Evolutionary conservation across 352 stramenopile genomes (phyloP).

Genomic region (Bremia lactucae): DNA sequence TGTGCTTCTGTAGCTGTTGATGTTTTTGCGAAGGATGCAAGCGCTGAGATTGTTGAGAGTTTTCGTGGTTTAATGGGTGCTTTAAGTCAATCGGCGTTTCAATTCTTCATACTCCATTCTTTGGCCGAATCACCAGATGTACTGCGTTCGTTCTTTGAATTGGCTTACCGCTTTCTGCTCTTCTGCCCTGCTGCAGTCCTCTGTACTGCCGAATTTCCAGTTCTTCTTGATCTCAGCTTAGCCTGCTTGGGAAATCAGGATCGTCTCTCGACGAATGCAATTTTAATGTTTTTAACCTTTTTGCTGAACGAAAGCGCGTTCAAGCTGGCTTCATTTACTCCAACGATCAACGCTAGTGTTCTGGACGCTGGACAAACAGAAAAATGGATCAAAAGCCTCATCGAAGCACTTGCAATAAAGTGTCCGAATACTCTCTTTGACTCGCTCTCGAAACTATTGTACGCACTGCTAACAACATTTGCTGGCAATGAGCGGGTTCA

Average conservation of each 20-base stretch:
- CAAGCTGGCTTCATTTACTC: constrained; percentile 31
- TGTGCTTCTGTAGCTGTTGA: constrained; percentile 54
- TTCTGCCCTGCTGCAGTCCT: constrained; percentile 61
- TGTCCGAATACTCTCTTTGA: constrained; percentile 52
- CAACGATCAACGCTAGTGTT: constrained; percentile 35
- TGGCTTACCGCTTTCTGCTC: constrained; percentile 57
- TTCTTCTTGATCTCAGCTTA: constrained; percentile 48
- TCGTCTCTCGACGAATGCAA: constrained; percentile 47
- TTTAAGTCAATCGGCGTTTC: constrained; percentile 50
- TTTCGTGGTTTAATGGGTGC: constrained; percentile 47
- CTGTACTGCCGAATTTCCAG: constrained; percentile 37
- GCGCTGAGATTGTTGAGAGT: constrained; percentile 32
- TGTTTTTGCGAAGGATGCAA: constrained; percentile 45
- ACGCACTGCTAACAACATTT: constrained; percentile 38
- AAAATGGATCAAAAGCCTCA: constrained; percentile 39
- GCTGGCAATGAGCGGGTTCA: constrained; percentile 23
- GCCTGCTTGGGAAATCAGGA: constrained; percentile 59
- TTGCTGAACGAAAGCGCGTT: constrained; percentile 43
- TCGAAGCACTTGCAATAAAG: constrained; percentile 39
- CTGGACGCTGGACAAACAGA: constrained; percentile 29
- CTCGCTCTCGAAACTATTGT: constrained; percentile 38
- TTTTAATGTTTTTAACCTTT: constrained; percentile 57
- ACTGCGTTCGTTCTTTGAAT: constrained; percentile 52
- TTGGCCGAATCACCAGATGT: constrained; percentile 52
- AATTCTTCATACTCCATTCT: constrained; percentile 49